A percentile compares a stretch with the other conserved stretches of the same genome.
phyloP scores from a whole-genome alignment of 2,329 filamentous ascomycete genomes.

The Trichoderma polysporum region DNA sequence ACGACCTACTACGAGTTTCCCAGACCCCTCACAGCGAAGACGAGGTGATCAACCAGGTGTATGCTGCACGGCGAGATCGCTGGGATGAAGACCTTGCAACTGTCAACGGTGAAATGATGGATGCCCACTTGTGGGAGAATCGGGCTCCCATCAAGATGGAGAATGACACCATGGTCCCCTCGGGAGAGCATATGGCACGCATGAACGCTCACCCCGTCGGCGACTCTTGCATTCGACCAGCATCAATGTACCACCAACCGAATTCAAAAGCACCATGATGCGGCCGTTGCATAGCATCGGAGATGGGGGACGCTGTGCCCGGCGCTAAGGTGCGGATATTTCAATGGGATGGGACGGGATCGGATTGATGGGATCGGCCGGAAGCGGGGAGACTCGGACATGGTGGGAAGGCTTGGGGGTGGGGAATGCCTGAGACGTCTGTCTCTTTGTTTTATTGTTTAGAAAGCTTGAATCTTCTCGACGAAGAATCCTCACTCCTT shows the following conservation, averaged over 20 bases:
- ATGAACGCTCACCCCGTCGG: neutral
- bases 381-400: neutral
- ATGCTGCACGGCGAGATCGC: slow-evolving; percentile 26
- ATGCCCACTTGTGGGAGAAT: slow-evolving; percentile 32
- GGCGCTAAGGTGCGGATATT: neutral
- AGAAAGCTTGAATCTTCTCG: slow-evolving; percentile 37
- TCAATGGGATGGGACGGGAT: neutral
- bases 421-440: neutral
- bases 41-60: slow-evolving; percentile 38
- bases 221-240: neutral
- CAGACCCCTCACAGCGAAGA: slow-evolving; percentile 37
- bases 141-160: slow-evolving; percentile 33
- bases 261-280: slow-evolving; percentile 4
- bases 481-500: slow-evolving; percentile 28
- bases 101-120: slow-evolving; percentile 31
- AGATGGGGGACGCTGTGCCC: neutral
- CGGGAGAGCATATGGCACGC: slow-evolving; percentile 26
- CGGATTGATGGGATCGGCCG: neutral
- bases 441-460: slow-evolving; percentile 26
- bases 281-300: neutral
- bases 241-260: slow-evolving; percentile 10
- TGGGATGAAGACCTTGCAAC: slow-evolving; percentile 30
- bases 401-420: slow-evolving; percentile 8
- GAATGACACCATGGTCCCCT: slow-evolving; percentile 24
- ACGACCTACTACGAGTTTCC: slow-evolving; percentile 42